A percentile compares a stretch with the other conserved stretches of the same genome.
phyloP scores from a whole-genome alignment of 106 monocot genomes.

The Acorus calamus region DNA sequence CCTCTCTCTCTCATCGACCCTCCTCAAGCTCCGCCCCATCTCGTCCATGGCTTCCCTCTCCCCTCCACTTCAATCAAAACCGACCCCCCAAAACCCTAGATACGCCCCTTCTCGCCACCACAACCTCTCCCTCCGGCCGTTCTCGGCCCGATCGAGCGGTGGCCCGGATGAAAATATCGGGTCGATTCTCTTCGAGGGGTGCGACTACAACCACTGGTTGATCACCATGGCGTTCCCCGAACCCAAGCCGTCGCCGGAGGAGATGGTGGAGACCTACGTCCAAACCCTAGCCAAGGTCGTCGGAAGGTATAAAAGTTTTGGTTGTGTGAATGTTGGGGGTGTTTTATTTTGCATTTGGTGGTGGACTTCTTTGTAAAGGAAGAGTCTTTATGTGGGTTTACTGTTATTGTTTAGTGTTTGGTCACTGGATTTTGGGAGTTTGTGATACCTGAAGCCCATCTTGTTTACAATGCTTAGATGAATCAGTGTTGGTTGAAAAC shows the following conservation, averaged over 20 bases:
- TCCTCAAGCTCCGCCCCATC: conserved; percentile 15
- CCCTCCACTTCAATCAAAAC: not conserved
- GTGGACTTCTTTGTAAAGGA: too few relatives aligned
- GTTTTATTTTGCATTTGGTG: not conserved
- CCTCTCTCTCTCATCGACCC: conserved; percentile 30
- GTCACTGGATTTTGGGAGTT: too few relatives aligned
- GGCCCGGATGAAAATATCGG: conserved; percentile 42
- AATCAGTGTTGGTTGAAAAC: too few relatives aligned
- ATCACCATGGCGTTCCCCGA: conserved; percentile 94
- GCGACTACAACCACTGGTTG: conserved; percentile 97
- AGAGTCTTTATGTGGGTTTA: too few relatives aligned
- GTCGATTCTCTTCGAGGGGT: conserved; percentile 87
- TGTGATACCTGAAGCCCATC: too few relatives aligned
- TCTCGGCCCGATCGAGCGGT: conserved; percentile 27
- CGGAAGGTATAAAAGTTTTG: conserved; percentile 48
- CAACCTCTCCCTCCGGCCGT: conserved; percentile 29
- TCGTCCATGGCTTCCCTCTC: conserved; percentile 2
- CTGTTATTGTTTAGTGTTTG: too few relatives aligned
- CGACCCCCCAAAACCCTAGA: conserved; percentile 2
- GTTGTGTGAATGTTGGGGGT: not conserved
- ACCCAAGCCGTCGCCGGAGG: conserved; percentile 61
- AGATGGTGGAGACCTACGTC: conserved; percentile 97
- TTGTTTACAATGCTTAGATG: too few relatives aligned
- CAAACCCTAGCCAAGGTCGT: conserved; percentile 81
- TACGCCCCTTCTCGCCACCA: not conserved